Conservation (phyloP, 495 filamentous ascomycete species). For the Aspergillus hancockii region DNA sequence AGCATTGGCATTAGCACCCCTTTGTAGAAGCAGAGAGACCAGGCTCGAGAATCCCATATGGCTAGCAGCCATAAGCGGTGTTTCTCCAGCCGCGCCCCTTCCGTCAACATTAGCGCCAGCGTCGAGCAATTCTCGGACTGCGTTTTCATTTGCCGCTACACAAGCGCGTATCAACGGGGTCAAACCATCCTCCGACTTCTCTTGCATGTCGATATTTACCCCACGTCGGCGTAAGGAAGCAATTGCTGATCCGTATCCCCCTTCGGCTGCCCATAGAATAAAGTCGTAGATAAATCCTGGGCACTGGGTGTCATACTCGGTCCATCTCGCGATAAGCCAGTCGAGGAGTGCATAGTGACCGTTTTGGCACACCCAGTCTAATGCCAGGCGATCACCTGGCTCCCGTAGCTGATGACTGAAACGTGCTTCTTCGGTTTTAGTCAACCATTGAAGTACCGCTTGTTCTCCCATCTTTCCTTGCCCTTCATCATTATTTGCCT, state of each 20-base stretch:
- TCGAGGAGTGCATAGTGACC: conserved; percentile 4
- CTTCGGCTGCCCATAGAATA: conserved; percentile 4
- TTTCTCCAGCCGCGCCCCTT: conserved; percentile 27
- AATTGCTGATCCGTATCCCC: conserved; percentile 1
- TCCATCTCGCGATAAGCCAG: conserved; percentile 13
- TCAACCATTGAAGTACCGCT: conserved; percentile 14
- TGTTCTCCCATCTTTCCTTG: conserved; percentile 4
- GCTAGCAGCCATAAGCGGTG: conserved; percentile 47
- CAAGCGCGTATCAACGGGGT: conserved; percentile 6
- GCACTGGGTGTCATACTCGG: conserved; percentile 1
- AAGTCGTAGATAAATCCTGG: conserved; percentile 4
- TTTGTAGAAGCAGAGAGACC: conserved; percentile 25
- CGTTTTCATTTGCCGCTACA: background rate
- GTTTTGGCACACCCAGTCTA: conserved; percentile 19
- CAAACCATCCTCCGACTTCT: background rate
- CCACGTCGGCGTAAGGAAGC: conserved; percentile 4
- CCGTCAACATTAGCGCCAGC: conserved; percentile 27
- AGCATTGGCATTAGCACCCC: conserved; percentile 24
- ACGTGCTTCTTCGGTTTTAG: conserved; percentile 2
- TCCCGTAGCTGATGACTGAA: conserved; percentile 1
- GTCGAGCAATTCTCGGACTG: conserved; percentile 21
- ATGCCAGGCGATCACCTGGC: conserved; percentile 8
- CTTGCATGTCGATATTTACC: conserved; percentile 7
- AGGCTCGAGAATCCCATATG: conserved; percentile 23
- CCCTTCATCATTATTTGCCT: background rate